Conservation (phyloP, 257 asterid species). For the Petunia secreta region DNA sequence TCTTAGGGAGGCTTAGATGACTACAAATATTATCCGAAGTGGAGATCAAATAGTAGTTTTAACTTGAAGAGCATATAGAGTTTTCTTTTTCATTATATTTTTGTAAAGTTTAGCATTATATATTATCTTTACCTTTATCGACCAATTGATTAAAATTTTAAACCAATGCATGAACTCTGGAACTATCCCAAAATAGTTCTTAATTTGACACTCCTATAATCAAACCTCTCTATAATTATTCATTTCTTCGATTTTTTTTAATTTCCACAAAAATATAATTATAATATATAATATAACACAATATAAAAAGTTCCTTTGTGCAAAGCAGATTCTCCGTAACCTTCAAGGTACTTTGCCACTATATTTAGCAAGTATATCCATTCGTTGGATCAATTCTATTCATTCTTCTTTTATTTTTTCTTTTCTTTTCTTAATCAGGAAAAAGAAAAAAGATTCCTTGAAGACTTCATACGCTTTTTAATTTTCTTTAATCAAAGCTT, state of each 20-base stretch:
- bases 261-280: too few species aligned
- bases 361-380: background rate
- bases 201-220: background rate
- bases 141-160: background rate
- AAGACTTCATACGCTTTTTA: background rate
- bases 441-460: constrained; percentile 18
- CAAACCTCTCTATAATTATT: too few species aligned
- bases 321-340: background rate
- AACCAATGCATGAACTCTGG: background rate
- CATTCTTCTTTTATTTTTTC: background rate
- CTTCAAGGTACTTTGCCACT: background rate
- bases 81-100: too few species aligned
- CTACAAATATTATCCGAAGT: too few species aligned
- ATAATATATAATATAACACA: too few species aligned
- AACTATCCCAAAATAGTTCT: background rate
- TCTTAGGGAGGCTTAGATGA: too few species aligned
- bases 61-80: too few species aligned
- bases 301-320: background rate
- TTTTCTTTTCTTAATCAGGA: background rate
- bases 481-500: background rate
- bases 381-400: background rate
- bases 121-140: background rate
- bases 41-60: too few species aligned
- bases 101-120: too few species aligned
- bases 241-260: too few species aligned